phyloP scores from a whole-genome alignment of 2,329 filamentous ascomycete genomes.

The Paraphoma sp. region DNA sequence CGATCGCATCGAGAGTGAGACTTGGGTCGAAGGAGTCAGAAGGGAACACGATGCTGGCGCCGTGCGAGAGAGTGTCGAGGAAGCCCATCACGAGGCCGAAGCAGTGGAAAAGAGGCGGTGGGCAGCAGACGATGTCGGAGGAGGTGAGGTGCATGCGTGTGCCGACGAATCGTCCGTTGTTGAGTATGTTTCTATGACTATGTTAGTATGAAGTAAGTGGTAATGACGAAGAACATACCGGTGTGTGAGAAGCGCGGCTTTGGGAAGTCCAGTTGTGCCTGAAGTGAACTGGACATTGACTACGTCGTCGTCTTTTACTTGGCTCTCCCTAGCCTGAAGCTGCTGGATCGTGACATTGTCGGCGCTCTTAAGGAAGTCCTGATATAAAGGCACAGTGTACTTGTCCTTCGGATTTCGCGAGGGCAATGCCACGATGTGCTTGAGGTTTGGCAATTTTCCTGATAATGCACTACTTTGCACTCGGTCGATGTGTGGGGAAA shows the following conservation, averaged over 20 bases:
- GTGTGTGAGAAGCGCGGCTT: constrained; percentile 39
- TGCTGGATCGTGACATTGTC: not conserved
- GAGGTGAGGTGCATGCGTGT: constrained; percentile 72
- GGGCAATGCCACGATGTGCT: not conserved
- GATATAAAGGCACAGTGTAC: not conserved
- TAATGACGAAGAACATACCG: constrained; percentile 19
- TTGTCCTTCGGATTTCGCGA: not conserved
- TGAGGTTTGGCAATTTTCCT: not conserved
- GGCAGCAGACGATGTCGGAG: constrained; percentile 75
- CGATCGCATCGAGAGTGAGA: constrained; percentile 69
- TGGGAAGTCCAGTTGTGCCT: constrained; percentile 36
- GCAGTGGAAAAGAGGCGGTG: constrained; percentile 82
- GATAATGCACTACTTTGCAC: not conserved
- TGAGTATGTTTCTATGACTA: constrained; percentile 34
- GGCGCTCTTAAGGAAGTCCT: not conserved
- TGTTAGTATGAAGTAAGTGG: not conserved
- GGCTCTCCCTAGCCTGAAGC: constrained; percentile 37
- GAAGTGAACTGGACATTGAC: constrained; percentile 39
- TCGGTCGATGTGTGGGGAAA: not conserved
- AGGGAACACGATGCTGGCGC: constrained; percentile 76
- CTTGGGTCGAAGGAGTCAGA: constrained; percentile 71
- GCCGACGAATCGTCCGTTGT: constrained; percentile 52
- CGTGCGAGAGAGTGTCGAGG: constrained; percentile 77
- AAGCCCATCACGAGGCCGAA: constrained; percentile 70
- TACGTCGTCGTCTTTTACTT: constrained; percentile 29